Evolutionary conservation across 2,329 filamentous ascomycete genomes (phyloP).

Genomic region (Diaporthe nobilis): DNA sequence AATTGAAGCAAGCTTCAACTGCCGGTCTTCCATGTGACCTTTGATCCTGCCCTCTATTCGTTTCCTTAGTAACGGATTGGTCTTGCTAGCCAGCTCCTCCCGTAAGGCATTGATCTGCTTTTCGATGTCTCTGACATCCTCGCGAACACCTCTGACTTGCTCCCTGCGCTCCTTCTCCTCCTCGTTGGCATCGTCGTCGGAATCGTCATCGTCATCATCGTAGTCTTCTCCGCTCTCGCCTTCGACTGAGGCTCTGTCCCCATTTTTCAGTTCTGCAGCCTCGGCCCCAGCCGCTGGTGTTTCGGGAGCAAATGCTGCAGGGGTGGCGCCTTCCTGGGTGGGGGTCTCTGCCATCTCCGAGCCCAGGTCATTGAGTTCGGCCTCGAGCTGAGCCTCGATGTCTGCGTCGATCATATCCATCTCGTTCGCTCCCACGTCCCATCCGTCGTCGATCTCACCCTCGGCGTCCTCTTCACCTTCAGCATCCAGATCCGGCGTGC

Average conservation of each 20-base stretch:
- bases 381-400: conserved; percentile 52
- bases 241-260: conserved; percentile 56
- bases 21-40: conserved; percentile 57
- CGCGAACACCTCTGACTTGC: conserved; percentile 67
- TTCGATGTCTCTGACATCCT: conserved; percentile 68
- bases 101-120: conserved; percentile 63
- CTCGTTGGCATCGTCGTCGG: conserved; percentile 68
- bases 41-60: conserved; percentile 66
- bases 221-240: conserved; percentile 61
- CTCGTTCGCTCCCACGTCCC: conserved; percentile 45
- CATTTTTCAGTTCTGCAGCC: conserved; percentile 61
- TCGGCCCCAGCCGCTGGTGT: conserved; percentile 60
- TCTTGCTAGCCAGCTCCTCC: conserved; percentile 58
- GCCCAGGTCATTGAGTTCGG: conserved; percentile 62
- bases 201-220: conserved; percentile 66
- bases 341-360: conserved; percentile 63
- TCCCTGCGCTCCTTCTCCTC: conserved; percentile 65
- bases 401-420: conserved; percentile 53
- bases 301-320: conserved; percentile 54
- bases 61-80: conserved; percentile 63
- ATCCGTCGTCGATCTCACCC: conserved; percentile 53
- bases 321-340: conserved; percentile 56
- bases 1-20: conserved; percentile 53
- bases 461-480: conserved; percentile 63
- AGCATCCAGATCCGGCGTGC: conserved; percentile 51